A percentile compares a stretch with the other conserved stretches of the same genome.
Conservation (phyloP, 2,329 filamentous ascomycete genomes). For the Lachnellula occidentalis region DNA sequence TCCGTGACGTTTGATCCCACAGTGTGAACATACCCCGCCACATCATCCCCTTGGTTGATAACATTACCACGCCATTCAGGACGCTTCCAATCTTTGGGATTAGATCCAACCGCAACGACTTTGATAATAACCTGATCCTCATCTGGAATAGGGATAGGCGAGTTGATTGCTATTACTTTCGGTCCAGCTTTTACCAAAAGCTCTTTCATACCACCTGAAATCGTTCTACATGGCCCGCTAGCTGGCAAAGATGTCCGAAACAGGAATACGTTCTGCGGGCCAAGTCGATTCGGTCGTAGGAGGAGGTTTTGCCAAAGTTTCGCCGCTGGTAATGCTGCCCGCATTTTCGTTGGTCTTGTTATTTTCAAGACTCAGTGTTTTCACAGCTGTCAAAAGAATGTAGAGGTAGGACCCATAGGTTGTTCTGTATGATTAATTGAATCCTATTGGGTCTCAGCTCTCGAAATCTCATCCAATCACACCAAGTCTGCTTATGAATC, state of each 20-base stretch:
- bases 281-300: no score
- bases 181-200: conserved; percentile 12
- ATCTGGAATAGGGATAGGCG: conserved; percentile 16
- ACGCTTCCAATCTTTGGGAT: conserved; percentile 18
- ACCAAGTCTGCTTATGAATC: not conserved
- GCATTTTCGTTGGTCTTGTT: no score
- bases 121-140: conserved; percentile 21
- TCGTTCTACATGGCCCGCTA: no score
- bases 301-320: no score
- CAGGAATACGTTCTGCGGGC: no score
- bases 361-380: no score
- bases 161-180: conserved; percentile 9
- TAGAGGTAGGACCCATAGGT: no score
- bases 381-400: no score
- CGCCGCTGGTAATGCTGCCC: no score
- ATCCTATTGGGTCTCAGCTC: no score
- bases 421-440: not conserved
- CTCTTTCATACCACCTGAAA: conserved; percentile 9
- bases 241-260: no score
- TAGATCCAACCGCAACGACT: conserved; percentile 19
- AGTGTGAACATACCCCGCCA: conserved; percentile 40
- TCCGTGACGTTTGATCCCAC: conserved; percentile 42
- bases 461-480: not conserved
- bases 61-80: not conserved
- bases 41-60: conserved; percentile 36